These are phyloP conservation scores for Saccharomycopsis sp. DNA, from an alignment of 805 yeast species.

Conservation along the genomic window DNA sequence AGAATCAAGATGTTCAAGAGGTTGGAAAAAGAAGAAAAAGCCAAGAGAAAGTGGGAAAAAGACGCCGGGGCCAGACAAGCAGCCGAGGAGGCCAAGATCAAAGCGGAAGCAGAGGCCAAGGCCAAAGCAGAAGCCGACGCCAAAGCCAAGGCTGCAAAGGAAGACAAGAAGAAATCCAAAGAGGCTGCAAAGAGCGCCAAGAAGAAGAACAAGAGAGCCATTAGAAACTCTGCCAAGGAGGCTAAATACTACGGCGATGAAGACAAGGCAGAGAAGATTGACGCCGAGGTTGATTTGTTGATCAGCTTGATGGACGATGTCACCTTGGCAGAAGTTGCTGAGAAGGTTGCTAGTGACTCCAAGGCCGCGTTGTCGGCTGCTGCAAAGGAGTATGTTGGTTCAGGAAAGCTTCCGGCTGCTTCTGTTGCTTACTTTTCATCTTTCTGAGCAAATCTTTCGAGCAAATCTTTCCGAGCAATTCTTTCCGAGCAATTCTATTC, in stretches of 20 bases:
- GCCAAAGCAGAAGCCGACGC: slow-evolving; percentile 71
- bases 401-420: slow-evolving; percentile 46
- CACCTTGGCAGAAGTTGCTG: slow-evolving; percentile 67
- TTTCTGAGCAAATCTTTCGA: too few species aligned
- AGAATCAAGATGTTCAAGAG: slow-evolving; percentile 91
- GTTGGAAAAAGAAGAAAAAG: slow-evolving; percentile 90
- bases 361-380: slow-evolving; percentile 49
- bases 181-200: slow-evolving; percentile 83
- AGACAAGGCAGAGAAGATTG: slow-evolving; percentile 55
- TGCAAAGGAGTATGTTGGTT: slow-evolving; percentile 43
- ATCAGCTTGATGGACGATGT: slow-evolving; percentile 75
- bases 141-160: slow-evolving; percentile 55
- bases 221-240: slow-evolving; percentile 79
- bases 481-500: background rate
- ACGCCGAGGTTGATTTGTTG: slow-evolving; percentile 70
- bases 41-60: slow-evolving; percentile 91
- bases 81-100: slow-evolving; percentile 82
- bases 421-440: slow-evolving; percentile 51
- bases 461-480: too few species aligned
- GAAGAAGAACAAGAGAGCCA: slow-evolving; percentile 90
- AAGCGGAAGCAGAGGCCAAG: slow-evolving; percentile 81
- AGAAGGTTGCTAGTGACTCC: slow-evolving; percentile 50
- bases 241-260: slow-evolving; percentile 78
- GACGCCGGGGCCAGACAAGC: slow-evolving; percentile 97
- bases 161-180: slow-evolving; percentile 87